Evolutionary conservation across 1,284 basidiomycete genomes (phyloP), one percentile per base, ranked within the genome.

Genomic region (Sphaerobolus stellatus): DNA sequence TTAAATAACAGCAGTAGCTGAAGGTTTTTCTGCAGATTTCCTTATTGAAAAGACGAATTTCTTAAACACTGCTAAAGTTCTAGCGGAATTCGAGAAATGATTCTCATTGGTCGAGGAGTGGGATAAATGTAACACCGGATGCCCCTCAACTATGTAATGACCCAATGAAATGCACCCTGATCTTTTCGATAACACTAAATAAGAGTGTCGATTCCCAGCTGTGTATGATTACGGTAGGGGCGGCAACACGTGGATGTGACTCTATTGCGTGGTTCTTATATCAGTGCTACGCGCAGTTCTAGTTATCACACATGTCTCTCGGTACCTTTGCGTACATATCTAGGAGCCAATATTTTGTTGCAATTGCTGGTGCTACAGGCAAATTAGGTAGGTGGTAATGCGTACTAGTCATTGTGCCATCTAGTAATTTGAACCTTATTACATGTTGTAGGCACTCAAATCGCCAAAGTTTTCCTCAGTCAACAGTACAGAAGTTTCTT

Each of bases 31-130:
- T 43, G 28, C 54, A 81, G 79, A 76, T 58, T 80, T 71, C 60
- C 67, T 74, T 52, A 24, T 69, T 18, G 68, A 70, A 25, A 74
- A 72, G 59, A 77, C 75, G 0, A 59, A 64, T 28, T 80, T 80
- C 65, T 62, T 75, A 34, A 74, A 77, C 56, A 71, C 72, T 8
- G 59, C 62, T 9, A 61, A 61, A 46, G 73, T 79, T 2, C 58
- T 81, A 34, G 62, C 68, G 27, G 75, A 77, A 61, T 80, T 81
- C 61, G 70, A 81, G 63, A 81, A 79, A 63, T 70, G 43, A 48
- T 24, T 4, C 24, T 14, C 3, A 50, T 47, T n/a, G 20, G 29
- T 27, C 9, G 24, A 18, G 14, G 16, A 27, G 13, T 31, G 18
- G 25, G 33, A 33, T 44, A 18, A 22, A 28, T 27, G 24, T 29